A percentile compares a stretch with the other conserved stretches of the same genome.
Conservation (phyloP, 2,329 filamentous ascomycete species). For the Xylaria sp. region DNA sequence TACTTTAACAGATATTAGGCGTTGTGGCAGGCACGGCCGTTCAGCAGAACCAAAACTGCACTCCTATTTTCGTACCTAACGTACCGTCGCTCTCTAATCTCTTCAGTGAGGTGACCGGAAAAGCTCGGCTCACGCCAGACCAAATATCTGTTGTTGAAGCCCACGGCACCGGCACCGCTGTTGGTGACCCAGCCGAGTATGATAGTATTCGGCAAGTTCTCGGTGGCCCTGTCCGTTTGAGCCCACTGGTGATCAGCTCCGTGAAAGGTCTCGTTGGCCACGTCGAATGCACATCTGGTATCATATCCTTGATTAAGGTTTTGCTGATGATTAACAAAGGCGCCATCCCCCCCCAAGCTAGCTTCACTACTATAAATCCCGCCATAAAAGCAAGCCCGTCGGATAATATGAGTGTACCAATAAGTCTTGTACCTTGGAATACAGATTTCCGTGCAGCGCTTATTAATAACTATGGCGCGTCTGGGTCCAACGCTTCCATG, state of each 20-base stretch:
- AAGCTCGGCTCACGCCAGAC: slow-evolving; percentile 23
- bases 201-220: slow-evolving; percentile 37
- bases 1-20: slow-evolving; percentile 41
- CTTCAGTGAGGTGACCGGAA: slow-evolving; percentile 38
- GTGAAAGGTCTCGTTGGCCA: slow-evolving; percentile 46
- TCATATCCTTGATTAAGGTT: slow-evolving; percentile 42
- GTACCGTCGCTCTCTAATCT: slow-evolving; percentile 37
- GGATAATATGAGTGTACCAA: no score
- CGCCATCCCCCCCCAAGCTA: slow-evolving; percentile 43
- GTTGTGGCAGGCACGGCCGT: slow-evolving; percentile 45
- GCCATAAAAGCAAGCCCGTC: not conserved
- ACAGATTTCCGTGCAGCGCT: not conserved
- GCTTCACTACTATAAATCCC: slow-evolving; percentile 41
- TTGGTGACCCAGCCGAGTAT: slow-evolving; percentile 45
- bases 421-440: not conserved
- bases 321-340: slow-evolving; percentile 38
- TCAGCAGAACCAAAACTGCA: slow-evolving; percentile 48
- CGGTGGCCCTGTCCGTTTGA: slow-evolving; percentile 6
- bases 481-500: no score
- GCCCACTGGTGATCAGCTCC: slow-evolving; percentile 34
- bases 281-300: slow-evolving; percentile 41
- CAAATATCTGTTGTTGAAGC: slow-evolving; percentile 42
- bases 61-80: slow-evolving; percentile 49
- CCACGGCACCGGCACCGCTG: slow-evolving; percentile 52
- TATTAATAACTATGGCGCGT: no score